A percentile compares a stretch with the other conserved stretches of the same genome.
Evolutionary conservation across 768 basidiomycete genomes (phyloP).

Genomic region (Lactarius vividus): DNA sequence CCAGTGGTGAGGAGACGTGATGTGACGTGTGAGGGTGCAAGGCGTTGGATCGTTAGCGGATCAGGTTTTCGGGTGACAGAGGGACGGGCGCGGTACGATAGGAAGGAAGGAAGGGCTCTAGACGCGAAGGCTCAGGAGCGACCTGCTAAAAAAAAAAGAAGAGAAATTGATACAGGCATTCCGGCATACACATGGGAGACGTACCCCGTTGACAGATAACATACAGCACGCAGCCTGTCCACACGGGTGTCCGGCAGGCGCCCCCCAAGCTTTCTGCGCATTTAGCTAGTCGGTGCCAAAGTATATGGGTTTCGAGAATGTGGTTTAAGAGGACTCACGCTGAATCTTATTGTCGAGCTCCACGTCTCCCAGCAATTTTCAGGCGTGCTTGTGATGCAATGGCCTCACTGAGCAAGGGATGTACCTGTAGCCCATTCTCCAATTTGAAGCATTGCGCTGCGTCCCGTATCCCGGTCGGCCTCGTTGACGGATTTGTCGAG

Average conservation of each 20-base stretch:
- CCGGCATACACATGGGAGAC: slow-evolving; percentile 12
- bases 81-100: slow-evolving; percentile 46
- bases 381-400: too few species aligned
- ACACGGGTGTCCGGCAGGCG: slow-evolving; percentile 42
- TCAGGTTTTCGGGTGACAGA: slow-evolving; percentile 16
- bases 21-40: slow-evolving; percentile 28
- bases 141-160: slow-evolving; percentile 41
- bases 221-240: slow-evolving; percentile 55
- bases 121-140: slow-evolving; percentile 33
- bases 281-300: not conserved
- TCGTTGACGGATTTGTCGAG: too few species aligned
- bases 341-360: too few species aligned
- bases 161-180: not conserved
- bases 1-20: slow-evolving; percentile 20
- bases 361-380: too few species aligned
- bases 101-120: slow-evolving; percentile 46
- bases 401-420: too few species aligned
- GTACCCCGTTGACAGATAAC: slow-evolving; percentile 54
- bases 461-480: too few species aligned
- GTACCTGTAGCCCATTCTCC: too few species aligned
- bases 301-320: not conserved
- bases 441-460: too few species aligned
- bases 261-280: too few species aligned
- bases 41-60: slow-evolving; percentile 41
- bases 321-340: too few species aligned